Percentiles rank a stretch among this genome's conserved stretches.
Evolutionary conservation across 78 protist species (phyloP).

Genomic region (Dictyostelium purpureum): DNA sequence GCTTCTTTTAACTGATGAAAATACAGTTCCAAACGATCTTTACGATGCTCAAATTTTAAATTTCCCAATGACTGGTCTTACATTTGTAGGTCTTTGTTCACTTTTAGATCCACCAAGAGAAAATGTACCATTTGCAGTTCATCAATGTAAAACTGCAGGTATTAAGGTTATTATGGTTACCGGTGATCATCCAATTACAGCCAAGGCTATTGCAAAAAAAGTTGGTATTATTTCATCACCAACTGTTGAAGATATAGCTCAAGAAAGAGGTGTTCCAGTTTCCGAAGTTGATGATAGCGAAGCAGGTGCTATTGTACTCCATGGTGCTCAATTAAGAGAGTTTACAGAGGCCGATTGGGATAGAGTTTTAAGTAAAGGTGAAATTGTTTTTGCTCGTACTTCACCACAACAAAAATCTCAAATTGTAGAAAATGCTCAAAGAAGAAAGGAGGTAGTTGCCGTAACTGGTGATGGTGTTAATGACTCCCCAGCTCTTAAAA

Average conservation of each 20-base stretch:
- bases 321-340: conserved; percentile 76
- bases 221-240: conserved; percentile 68
- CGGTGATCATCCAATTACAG: conserved; percentile 99
- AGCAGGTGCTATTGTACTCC: conserved; percentile 57
- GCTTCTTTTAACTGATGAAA: neutral
- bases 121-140: conserved; percentile 92
- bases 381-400: conserved; percentile 97
- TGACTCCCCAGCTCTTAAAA: conserved; percentile 97
- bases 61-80: conserved; percentile 79
- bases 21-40: conserved; percentile 37
- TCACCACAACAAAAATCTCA: conserved; percentile 95
- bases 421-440: conserved; percentile 93
- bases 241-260: conserved; percentile 80
- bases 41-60: conserved; percentile 55
- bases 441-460: conserved; percentile 87
- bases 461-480: conserved; percentile 98
- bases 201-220: conserved; percentile 92
- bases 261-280: conserved; percentile 45
- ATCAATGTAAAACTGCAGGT: conserved; percentile 89
- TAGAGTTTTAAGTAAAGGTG: conserved; percentile 46
- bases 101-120: conserved; percentile 97
- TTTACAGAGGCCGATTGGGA: conserved; percentile 81
- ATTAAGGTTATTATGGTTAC: conserved; percentile 97
- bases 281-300: conserved; percentile 38
- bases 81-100: conserved; percentile 92